A percentile compares a stretch with the other conserved stretches of the same genome.
Conservation (phyloP, 441 rosid species). For the Eutrema salsugineum region DNA sequence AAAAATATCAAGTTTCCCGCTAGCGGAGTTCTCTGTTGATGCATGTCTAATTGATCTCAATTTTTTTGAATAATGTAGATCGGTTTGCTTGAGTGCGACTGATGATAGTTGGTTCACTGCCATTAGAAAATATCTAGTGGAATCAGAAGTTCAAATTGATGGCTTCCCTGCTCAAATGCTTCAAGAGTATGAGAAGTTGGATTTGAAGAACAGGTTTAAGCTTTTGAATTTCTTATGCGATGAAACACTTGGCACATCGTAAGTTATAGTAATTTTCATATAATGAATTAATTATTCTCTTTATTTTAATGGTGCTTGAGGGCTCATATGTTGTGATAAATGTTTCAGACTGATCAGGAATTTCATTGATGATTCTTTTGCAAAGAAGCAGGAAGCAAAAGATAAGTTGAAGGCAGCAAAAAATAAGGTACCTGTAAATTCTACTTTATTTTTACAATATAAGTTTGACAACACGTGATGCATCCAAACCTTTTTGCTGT, state of each 20-base stretch:
- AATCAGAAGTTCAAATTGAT: conserved; percentile 31
- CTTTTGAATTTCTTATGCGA: conserved; percentile 50
- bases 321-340: neutral
- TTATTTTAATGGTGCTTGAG: neutral
- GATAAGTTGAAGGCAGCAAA: conserved; percentile 49
- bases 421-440: conserved; percentile 43
- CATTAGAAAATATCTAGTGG: conserved; percentile 28
- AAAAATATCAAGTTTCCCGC: neutral
- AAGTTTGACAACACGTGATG: neutral
- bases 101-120: conserved; percentile 42
- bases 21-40: neutral
- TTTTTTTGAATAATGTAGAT: conserved; percentile 13
- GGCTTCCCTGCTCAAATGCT: conserved; percentile 30
- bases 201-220: conserved; percentile 35
- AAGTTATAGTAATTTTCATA: conserved; percentile 35
- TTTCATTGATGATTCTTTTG: conserved; percentile 54
- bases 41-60: neutral
- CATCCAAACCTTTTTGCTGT: neutral
- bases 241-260: conserved; percentile 71
- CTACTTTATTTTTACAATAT: neutral
- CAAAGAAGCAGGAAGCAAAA: conserved; percentile 48
- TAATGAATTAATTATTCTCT: neutral
- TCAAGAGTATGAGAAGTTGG: conserved; percentile 34
- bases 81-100: conserved; percentile 6
- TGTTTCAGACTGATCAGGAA: conserved; percentile 44